A percentile compares a stretch with the other conserved stretches of the same genome.
Evolutionary conservation across 2,329 filamentous ascomycete species (phyloP).

Genomic region (Eutypa lata): DNA sequence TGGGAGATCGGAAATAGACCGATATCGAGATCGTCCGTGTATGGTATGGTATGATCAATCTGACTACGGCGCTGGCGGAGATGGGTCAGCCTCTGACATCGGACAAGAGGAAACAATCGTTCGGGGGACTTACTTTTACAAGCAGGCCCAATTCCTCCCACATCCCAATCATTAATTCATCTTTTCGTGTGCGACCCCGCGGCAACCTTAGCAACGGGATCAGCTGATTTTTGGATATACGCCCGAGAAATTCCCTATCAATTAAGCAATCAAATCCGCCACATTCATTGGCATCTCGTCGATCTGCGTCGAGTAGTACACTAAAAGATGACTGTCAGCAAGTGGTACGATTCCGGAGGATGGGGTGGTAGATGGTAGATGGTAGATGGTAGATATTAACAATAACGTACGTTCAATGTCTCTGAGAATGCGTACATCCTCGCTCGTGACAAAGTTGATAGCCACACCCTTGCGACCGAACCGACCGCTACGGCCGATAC

Average conservation of each 20-base stretch:
- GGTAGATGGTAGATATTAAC: background rate
- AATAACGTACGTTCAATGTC: slow-evolving; percentile 86
- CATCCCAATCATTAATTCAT: slow-evolving; percentile 1
- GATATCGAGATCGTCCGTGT: no score
- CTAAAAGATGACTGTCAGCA: slow-evolving; percentile 35
- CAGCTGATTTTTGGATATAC: slow-evolving; percentile 3
- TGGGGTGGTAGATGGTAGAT: background rate
- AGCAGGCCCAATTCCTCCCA: slow-evolving; percentile 31
- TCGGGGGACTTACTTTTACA: slow-evolving; percentile 21
- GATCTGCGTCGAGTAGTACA: slow-evolving; percentile 95
- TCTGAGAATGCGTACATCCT: slow-evolving; percentile 93
- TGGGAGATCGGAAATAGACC: no score
- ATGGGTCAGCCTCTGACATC: background rate
- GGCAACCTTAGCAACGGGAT: background rate
- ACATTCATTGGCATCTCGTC: slow-evolving; percentile 99
- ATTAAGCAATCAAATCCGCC: slow-evolving; percentile 55
- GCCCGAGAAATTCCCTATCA: background rate
- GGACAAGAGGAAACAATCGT: background rate
- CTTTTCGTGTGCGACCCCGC: slow-evolving; percentile 1
- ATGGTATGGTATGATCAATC: background rate
- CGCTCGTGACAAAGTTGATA: slow-evolving; percentile 98
- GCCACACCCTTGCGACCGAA: slow-evolving; percentile 98
- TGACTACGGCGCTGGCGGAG: background rate
- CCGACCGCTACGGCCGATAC: slow-evolving; percentile 90
- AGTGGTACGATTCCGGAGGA: background rate